A percentile compares a stretch with the other conserved stretches of the same genome.
Conservation (phyloP, 176 grass and related monocot species). For the Carex kokanica region DNA sequence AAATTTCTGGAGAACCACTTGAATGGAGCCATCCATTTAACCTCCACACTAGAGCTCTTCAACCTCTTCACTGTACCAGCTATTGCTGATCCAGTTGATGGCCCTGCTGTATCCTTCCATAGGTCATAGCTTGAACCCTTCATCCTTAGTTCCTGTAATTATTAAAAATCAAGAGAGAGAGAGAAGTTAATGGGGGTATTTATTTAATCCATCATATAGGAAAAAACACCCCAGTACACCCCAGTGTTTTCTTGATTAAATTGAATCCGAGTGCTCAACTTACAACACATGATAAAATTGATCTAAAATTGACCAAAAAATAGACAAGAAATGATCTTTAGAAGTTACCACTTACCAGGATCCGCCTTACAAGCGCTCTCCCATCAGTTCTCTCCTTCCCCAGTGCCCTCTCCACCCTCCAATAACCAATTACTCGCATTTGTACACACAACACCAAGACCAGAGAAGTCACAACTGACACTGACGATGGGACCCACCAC, state of each 20-base stretch:
- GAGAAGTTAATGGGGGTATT: not conserved
- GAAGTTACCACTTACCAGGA: slow-evolving; percentile 54
- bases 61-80: slow-evolving; percentile 44
- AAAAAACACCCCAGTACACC: not conserved
- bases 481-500: slow-evolving; percentile 77
- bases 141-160: slow-evolving; percentile 36
- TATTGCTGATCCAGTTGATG: slow-evolving; percentile 17
- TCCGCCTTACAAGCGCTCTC: slow-evolving; percentile 51
- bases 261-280: not conserved
- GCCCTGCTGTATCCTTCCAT: slow-evolving; percentile 73
- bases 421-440: slow-evolving; percentile 54
- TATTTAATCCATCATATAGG: not conserved
- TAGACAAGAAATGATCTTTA: slow-evolving; percentile 20
- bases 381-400: slow-evolving; percentile 57
- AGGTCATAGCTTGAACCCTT: slow-evolving; percentile 74
- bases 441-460: slow-evolving; percentile 65
- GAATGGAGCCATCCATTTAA: slow-evolving; percentile 50
- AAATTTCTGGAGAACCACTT: slow-evolving; percentile 63
- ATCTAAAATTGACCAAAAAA: not conserved
- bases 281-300: not conserved
- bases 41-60: slow-evolving; percentile 80
- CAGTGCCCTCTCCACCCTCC: slow-evolving; percentile 46
- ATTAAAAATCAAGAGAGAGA: not conserved
- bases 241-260: slow-evolving; percentile 1
- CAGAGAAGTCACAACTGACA: slow-evolving; percentile 58